Evolutionary conservation across 176 grass and related monocot genomes (phyloP), one percentile per base, ranked within the genome.

Genomic region (Chloris gayana): DNA sequence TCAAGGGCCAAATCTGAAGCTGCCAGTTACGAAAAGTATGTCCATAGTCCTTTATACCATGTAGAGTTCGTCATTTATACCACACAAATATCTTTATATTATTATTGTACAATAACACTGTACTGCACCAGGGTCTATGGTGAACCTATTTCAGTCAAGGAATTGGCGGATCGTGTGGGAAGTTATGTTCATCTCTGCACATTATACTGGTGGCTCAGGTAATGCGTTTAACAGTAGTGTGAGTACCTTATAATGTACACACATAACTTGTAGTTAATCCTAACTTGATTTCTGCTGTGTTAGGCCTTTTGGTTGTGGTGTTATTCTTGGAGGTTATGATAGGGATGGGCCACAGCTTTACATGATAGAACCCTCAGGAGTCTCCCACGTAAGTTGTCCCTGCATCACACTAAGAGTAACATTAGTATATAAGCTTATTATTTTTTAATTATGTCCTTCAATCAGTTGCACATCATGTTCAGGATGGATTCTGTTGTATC

Each of bases 241-340:
- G 25, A 29, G 19, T 54, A 46, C 14, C 0, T 18, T 34, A 34
- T 85, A 37, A 31, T 71, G 64, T 24, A 80, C 64, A 44, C 13
- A 14, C 65, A 86, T 75, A 61, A 61, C 4, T 18, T 37, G 9
- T 34, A 24, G 7, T 62, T 15, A 5, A 32, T 39, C 33, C 4
- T 80, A 59, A 74, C 31, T 76, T 71, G 32, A 51, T 62, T 83
- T 79, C 11, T 81, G 4, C 11, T 78, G 38, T 78, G 54, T 65
- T 33, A 89, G 94, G 76, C 89, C 91, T 70, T 97, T 90, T 63
- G 91, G 94, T 59, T 93, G 84, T 47, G 91, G 88, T 64, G 84
- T 97, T 77, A 90, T 97, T 93, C 86, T 97, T 88, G 91, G 94
- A 86, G 89, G 94, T 51, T 97, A 93, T 93, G 94, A 97, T 84